Percentiles rank a stretch among this genome's conserved stretches.
These are phyloP conservation scores for Myriosclerotinia curreyana DNA, from an alignment of 2,329 filamentous ascomycete species.

Conservation along the genomic window DNA sequence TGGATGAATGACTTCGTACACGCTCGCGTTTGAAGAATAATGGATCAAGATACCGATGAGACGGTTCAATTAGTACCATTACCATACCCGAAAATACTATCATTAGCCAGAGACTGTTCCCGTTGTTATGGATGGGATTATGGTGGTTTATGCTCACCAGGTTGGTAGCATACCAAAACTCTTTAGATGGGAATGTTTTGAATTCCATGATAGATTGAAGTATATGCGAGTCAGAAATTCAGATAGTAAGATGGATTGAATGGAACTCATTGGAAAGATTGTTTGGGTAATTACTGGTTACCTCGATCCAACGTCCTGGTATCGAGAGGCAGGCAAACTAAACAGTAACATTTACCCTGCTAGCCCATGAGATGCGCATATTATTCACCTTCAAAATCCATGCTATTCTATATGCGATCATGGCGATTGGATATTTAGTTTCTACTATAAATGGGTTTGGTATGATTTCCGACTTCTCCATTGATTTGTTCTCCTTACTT, in stretches of 20 bases:
- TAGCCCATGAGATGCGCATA: no score
- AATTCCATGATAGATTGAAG: background rate
- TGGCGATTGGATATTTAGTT: slow-evolving; percentile 43
- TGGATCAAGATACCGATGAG: background rate
- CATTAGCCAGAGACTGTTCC: background rate
- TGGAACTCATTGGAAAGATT: no score
- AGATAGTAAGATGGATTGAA: no score
- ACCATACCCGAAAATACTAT: background rate
- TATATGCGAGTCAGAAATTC: background rate
- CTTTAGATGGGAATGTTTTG: no score
- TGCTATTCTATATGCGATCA: slow-evolving; percentile 40
- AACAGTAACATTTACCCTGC: no score
- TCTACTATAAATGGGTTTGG: slow-evolving; percentile 55
- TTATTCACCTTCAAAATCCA: no score
- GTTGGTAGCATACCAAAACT: no score
- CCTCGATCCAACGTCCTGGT: no score
- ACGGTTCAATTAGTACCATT: background rate
- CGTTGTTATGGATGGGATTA: no score
- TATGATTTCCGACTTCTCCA: slow-evolving; percentile 19
- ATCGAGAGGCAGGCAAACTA: no score
- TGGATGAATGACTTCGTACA: background rate
- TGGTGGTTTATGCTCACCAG: background rate
- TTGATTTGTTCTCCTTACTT: background rate
- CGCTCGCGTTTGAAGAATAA: background rate
- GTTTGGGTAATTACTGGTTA: no score